Evolutionary conservation across 495 filamentous ascomycete species (phyloP).

Genomic region (Penicillium parvum): DNA sequence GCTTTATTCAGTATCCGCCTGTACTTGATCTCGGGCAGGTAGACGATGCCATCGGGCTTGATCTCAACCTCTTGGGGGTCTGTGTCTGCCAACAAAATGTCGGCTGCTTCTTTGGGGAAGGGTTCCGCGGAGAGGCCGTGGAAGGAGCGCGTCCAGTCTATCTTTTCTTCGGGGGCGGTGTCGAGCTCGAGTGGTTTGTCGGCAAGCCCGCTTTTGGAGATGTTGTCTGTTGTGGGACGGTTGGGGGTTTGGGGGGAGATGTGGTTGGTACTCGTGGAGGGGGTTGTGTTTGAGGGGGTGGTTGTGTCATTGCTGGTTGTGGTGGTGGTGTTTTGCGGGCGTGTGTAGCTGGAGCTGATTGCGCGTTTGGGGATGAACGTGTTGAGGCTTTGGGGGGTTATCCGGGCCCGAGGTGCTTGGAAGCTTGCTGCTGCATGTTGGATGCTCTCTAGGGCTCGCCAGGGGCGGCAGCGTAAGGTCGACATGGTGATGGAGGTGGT

Average conservation of each 20-base stretch:
- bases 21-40: conserved; percentile 98
- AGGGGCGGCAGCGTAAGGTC: conserved; percentile 12
- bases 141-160: conserved; percentile 93
- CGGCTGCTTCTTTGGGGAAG: conserved; percentile 71
- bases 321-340: conserved; percentile 15
- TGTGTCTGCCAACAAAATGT: conserved; percentile 64
- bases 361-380: conserved; percentile 17
- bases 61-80: conserved; percentile 80
- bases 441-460: conserved; percentile 13
- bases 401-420: conserved; percentile 8
- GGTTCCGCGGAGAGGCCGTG: conserved; percentile 75
- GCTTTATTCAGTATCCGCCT: conserved; percentile 83
- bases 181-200: conserved; percentile 50
- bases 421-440: conserved; percentile 6
- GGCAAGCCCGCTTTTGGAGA: conserved; percentile 49
- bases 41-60: conserved; percentile 94
- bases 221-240: conserved; percentile 39
- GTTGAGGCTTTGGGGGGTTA: conserved; percentile 7
- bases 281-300: conserved; percentile 14
- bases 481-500: conserved; percentile 19
- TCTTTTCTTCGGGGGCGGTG: conserved; percentile 42
- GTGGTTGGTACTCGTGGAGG: conserved; percentile 9
- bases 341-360: conserved; percentile 15
- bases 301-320: conserved; percentile 12
- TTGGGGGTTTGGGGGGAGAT: conserved; percentile 29